Conservation (phyloP, 257 asterid species). For the Fraxinus quadrangulata region DNA sequence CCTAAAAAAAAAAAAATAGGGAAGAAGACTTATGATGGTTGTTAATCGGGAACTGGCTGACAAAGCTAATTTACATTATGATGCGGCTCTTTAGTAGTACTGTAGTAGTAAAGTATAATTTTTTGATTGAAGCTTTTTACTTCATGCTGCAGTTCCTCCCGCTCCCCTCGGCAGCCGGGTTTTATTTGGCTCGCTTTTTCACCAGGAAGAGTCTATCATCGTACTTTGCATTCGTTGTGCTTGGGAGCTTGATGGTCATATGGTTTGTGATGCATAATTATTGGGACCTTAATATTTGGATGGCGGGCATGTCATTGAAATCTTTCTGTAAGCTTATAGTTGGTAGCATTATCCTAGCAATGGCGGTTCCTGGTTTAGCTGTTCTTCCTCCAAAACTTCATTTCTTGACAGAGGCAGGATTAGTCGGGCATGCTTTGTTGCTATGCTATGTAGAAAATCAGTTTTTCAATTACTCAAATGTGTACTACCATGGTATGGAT, state of each 20-base stretch:
- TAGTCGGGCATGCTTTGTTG: conserved; percentile 82
- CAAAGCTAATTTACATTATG: conserved; percentile 17
- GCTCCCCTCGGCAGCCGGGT: conserved; percentile 88
- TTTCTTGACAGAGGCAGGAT: conserved; percentile 75
- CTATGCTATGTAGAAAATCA: conserved; percentile 83
- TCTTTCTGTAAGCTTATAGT: conserved; percentile 94
- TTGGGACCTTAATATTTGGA: conserved; percentile 98
- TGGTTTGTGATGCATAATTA: conserved; percentile 98
- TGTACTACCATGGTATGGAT: conserved; percentile 89
- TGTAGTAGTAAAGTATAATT: conserved; percentile 1
- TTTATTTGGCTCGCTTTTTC: conserved; percentile 88
- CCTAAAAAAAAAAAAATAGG: not conserved
- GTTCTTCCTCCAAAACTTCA: conserved; percentile 76
- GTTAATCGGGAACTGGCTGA: conserved; percentile 6
- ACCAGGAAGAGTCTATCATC: conserved; percentile 83
- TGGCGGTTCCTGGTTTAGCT: conserved; percentile 94
- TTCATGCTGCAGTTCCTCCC: conserved; percentile 81
- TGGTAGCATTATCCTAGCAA: conserved; percentile 83
- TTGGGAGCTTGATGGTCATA: conserved; percentile 88
- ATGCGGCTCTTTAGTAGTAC: conserved; percentile 13
- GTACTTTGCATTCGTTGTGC: conserved; percentile 79
- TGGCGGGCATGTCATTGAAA: conserved; percentile 95
- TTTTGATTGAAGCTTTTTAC: conserved; percentile 24
- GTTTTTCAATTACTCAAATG: conserved; percentile 82
- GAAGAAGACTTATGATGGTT: not conserved